Evolutionary conservation across 2,329 filamentous ascomycete genomes (phyloP), one percentile per base, ranked within the genome.

Genomic region (Xylaria sp.): DNA sequence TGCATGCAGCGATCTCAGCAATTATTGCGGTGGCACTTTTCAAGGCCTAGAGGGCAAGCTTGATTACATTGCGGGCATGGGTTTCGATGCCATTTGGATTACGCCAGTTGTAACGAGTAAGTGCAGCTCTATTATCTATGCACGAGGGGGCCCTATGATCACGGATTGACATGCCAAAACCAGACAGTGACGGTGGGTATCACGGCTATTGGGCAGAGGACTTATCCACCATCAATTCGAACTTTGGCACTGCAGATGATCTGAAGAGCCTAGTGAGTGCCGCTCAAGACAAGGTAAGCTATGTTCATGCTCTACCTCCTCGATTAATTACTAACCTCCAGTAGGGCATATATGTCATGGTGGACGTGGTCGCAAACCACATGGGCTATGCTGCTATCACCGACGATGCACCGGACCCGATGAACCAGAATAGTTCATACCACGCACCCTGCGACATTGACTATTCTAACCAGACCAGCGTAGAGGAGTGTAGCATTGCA

Each of bases 11-110:
- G 73, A 80, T 43, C 78, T 83, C n/a, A 74, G 78, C 33, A 76
- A 77, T 31, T 90, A 90, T 78, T 91, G 89, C 72, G 88, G 88
- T 49, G 89, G 89, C 18, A 88, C 86, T 0, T 91, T 86, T 75
- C 78, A 81, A 62, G 89, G 89, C 7, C 82, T 91, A 36, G 82
- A 85, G 72, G 83, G 86, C 68, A 83, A 87, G 70, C 83, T 91
- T 49, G 88, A 90, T 77, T 90, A 90, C 76, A 90, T 91, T 76
- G 82, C 88, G 74, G 83, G 83, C 58, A 87, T 89, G 84, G 87
- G 87, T 28, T 89, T 89, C 70, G 85, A 85, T 64, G 87, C 87
- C 49, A 80, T 88, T 59, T 86, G 86, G 85, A 88, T 89, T 69
- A 88, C 86, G 1, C 88, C 87, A 0, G 82, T 89, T n/a, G 83